These are phyloP conservation scores for Megacollybia marginata DNA, from an alignment of 768 basidiomycete species.

Conservation along the genomic window DNA sequence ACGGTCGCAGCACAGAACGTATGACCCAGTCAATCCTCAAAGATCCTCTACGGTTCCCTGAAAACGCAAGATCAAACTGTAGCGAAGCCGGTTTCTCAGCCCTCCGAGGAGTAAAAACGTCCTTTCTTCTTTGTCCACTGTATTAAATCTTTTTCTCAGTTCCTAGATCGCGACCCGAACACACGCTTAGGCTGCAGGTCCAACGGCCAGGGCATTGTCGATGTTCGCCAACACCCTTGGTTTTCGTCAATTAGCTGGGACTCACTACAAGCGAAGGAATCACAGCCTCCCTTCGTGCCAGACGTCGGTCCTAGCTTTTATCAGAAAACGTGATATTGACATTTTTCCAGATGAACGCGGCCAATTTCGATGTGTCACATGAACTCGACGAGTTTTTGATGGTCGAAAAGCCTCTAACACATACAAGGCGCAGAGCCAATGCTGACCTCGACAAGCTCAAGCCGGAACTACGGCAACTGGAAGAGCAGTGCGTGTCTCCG, in stretches of 20 bases:
- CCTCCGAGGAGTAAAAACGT: slow-evolving; percentile 52
- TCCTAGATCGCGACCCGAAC: slow-evolving; percentile 76
- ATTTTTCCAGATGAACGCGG: slow-evolving; percentile 70
- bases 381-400: slow-evolving; percentile 96
- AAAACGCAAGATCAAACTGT: slow-evolving; percentile 50
- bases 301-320: slow-evolving; percentile 56
- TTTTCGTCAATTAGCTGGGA: slow-evolving; percentile 79
- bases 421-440: slow-evolving; percentile 85
- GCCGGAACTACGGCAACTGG: slow-evolving; percentile 85
- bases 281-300: slow-evolving; percentile 81
- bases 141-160: slow-evolving; percentile 32
- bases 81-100: slow-evolving; percentile 62
- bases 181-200: slow-evolving; percentile 77
- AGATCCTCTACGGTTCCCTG: slow-evolving; percentile 74
- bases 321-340: neutral
- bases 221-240: slow-evolving; percentile 82
- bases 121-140: neutral
- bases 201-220: slow-evolving; percentile 63
- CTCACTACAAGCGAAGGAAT: slow-evolving; percentile 58
- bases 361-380: slow-evolving; percentile 97
- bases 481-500: slow-evolving; percentile 60
- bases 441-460: slow-evolving; percentile 82
- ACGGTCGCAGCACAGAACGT: slow-evolving; percentile 82
- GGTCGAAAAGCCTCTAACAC: slow-evolving; percentile 97
- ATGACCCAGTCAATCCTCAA: slow-evolving; percentile 83